A percentile compares a stretch with the other conserved stretches of the same genome.
Conservation (phyloP, 441 rosid genomes). For the Corymbia citriodora region DNA sequence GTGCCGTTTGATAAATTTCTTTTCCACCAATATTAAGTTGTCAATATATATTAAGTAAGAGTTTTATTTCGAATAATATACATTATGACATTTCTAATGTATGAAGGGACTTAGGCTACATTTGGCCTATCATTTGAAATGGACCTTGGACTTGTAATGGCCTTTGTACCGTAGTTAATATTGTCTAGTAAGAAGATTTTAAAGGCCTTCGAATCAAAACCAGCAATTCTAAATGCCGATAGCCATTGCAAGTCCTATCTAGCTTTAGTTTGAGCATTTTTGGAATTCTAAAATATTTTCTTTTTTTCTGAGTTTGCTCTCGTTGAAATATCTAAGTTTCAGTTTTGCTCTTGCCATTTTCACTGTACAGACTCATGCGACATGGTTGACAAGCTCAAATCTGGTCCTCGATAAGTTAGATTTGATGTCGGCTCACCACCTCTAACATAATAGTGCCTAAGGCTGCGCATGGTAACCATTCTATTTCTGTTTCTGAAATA, state of each 20-base stretch:
- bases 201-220: neutral
- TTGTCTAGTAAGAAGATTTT: neutral
- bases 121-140: too few relatives aligned
- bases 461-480: too few relatives aligned
- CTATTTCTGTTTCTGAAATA: too few relatives aligned
- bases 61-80: neutral
- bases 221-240: neutral
- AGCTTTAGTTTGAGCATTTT: too few relatives aligned
- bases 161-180: neutral
- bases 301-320: neutral
- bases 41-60: neutral
- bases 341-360: neutral
- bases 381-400: neutral
- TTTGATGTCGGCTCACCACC: neutral
- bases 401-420: neutral
- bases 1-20: too few relatives aligned
- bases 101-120: neutral
- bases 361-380: neutral
- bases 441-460: neutral
- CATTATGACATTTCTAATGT: neutral
- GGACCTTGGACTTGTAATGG: neutral
- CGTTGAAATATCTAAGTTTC: neutral
- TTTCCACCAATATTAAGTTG: neutral
- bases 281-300: too few relatives aligned
- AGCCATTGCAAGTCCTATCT: neutral